Conservation (phyloP, 345 rosid species). For the Ricinus communis region DNA sequence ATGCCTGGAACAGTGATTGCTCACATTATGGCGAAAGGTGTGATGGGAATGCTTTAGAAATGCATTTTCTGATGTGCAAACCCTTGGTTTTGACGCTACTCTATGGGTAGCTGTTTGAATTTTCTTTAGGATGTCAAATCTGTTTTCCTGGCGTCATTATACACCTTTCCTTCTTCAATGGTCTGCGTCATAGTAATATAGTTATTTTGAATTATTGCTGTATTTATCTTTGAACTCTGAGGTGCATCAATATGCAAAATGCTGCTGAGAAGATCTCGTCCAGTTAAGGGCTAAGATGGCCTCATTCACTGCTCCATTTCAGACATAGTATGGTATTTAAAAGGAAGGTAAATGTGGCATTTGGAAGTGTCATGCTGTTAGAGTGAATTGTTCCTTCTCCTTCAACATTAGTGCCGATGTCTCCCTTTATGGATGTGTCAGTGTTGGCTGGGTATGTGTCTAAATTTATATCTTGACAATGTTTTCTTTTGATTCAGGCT, state of each 20-base stretch:
- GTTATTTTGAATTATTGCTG: conserved; percentile 40
- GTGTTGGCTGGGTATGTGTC: conserved; percentile 21
- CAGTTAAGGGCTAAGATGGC: conserved; percentile 88
- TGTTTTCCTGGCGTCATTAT: conserved; percentile 26
- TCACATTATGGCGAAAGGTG: conserved; percentile 63
- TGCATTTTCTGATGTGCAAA: conserved; percentile 37
- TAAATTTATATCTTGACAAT: conserved; percentile 22
- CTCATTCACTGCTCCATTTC: conserved; percentile 81
- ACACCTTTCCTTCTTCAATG: conserved; percentile 29
- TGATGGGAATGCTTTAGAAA: conserved; percentile 58
- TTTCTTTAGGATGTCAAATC: conserved; percentile 29
- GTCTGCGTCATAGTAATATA: conserved; percentile 39
- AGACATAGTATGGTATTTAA: conserved; percentile 72
- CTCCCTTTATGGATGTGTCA: conserved; percentile 35
- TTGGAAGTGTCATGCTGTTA: conserved; percentile 69
- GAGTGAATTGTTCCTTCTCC: conserved; percentile 72
- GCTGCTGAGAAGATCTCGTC: conserved; percentile 94
- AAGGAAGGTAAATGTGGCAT: conserved; percentile 94
- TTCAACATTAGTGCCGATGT: conserved; percentile 49
- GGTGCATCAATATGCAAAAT: conserved; percentile 82
- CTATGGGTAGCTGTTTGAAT: conserved; percentile 33
- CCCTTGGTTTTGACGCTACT: conserved; percentile 36
- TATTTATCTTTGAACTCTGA: conserved; percentile 61
- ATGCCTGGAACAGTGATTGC: conserved; percentile 69
- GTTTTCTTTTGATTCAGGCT: conserved; percentile 48